Evolutionary conservation across 2,329 filamentous ascomycete species (phyloP), one percentile per base, ranked within the genome.

Genomic region (Trichophyton schoenleinii): DNA sequence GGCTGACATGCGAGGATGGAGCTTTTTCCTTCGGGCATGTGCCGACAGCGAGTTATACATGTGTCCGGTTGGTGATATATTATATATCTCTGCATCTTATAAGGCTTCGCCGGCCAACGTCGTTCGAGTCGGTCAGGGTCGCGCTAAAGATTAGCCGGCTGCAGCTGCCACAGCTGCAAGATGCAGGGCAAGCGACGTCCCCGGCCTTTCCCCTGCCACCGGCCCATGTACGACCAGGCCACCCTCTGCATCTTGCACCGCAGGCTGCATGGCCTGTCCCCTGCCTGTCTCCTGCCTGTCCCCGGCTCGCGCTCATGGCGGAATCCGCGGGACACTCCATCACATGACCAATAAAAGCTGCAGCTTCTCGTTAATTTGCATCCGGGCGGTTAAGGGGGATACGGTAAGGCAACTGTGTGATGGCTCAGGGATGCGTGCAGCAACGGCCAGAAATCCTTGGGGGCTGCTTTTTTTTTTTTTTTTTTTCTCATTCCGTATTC

Each of bases 281-380:
- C 25, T 31, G 20, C 20, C n/a, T 28, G 25, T 31, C 18, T 18
- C 22, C 18, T 22, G 25, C 18, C 11, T 11, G 11, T 13, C 52
- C 52, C 52, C 15, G 11, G 31, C 25, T 36, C 52, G 52, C 52
- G 52, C 25, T 55, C 28, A 13, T 15, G 13, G 52, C 31, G 25
- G 52, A 36, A 55, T 55, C 8, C 52, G 52, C 52, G 52, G 46
- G 28, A 34, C 25, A 28, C 9, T 38, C 11, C 11, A 38, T 55
- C 52, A 55, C 52, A 55, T 55, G 52, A 55, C 52, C 52, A 55
- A 55, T 55, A 31, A 55, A 6, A 6, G 52, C 15, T 55, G 52
- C 31, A 36, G 52, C 8, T 36, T 44, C 11, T 38, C 52, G 8
- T 36, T 31, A 15, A n/a, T 55, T 55, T 55, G 52, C 52, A 55